Evolutionary conservation across 257 asterid species (phyloP).

Genomic region (Datura wrightii): DNA sequence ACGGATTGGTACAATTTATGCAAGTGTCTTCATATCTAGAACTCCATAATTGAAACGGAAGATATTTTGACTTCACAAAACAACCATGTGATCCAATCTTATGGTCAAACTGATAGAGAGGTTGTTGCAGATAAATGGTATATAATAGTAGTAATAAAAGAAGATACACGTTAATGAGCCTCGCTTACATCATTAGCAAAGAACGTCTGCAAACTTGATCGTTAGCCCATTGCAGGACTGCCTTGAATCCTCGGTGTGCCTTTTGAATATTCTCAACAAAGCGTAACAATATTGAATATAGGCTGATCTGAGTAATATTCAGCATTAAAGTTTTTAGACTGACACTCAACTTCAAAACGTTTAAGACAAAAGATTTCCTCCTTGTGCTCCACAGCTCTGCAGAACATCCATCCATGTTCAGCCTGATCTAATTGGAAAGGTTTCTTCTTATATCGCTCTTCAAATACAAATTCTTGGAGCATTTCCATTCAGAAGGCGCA

Average conservation of each 20-base stretch:
- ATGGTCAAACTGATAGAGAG: not conserved
- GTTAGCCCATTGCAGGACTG: not conserved
- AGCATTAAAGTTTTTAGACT: not conserved
- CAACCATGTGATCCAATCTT: not conserved
- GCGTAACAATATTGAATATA: not conserved
- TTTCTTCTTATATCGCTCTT: not conserved
- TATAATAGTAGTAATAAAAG: not conserved
- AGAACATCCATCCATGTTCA: not conserved
- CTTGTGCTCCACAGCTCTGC: not conserved
- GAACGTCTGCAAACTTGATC: not conserved
- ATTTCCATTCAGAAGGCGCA: slow-evolving; percentile 3
- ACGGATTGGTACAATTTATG: not conserved
- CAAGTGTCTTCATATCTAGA: not conserved
- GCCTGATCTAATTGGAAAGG: not conserved
- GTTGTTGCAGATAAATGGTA: not conserved
- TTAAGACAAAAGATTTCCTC: not conserved
- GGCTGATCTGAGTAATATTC: not conserved
- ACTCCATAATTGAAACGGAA: no score
- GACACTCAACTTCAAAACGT: not conserved
- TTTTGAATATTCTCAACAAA: not conserved
- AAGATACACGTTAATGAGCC: not conserved
- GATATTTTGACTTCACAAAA: no score
- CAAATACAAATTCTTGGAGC: not conserved
- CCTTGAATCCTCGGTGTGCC: not conserved
- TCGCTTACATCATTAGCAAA: not conserved